Evolutionary conservation across 176 grass and related monocot genomes (phyloP).

Genomic region (Oryza longistaminata): DNA sequence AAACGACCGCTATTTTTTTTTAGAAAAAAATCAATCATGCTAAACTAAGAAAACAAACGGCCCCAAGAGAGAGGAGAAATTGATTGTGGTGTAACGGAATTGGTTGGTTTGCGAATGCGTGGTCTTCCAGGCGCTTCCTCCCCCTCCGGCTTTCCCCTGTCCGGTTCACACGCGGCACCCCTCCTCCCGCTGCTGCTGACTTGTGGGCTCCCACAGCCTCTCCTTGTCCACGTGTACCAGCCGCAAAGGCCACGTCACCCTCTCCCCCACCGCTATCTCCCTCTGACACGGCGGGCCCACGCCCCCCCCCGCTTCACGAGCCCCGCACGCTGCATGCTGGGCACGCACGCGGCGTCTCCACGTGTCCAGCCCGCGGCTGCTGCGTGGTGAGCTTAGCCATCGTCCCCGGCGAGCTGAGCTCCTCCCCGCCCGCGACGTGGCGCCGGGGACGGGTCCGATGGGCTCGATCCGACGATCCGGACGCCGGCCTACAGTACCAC

Average conservation of each 20-base stretch:
- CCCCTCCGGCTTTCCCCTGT: neutral
- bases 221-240: constrained; percentile 26
- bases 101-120: constrained; percentile 3
- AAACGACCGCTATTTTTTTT: no score
- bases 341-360: constrained; percentile 31
- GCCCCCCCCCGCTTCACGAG: neutral
- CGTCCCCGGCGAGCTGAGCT: neutral
- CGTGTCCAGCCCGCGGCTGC: constrained; percentile 30
- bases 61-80: no score
- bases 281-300: neutral
- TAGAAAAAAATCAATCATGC: no score
- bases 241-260: constrained; percentile 5
- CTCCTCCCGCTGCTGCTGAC: neutral
- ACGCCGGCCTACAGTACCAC: constrained; percentile 12
- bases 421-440: constrained; percentile 18
- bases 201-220: neutral
- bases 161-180: neutral
- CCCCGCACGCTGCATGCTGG: constrained; percentile 49
- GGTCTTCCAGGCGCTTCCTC: constrained; percentile 11
- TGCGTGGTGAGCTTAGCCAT: constrained; percentile 42
- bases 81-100: neutral
- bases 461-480: neutral
- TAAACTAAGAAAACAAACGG: no score
- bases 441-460: constrained; percentile 25
- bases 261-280: neutral